Percentiles rank a stretch among this genome's conserved stretches.
Conservation (phyloP, 2,329 filamentous ascomycete genomes). For the Penicillium paneum region DNA sequence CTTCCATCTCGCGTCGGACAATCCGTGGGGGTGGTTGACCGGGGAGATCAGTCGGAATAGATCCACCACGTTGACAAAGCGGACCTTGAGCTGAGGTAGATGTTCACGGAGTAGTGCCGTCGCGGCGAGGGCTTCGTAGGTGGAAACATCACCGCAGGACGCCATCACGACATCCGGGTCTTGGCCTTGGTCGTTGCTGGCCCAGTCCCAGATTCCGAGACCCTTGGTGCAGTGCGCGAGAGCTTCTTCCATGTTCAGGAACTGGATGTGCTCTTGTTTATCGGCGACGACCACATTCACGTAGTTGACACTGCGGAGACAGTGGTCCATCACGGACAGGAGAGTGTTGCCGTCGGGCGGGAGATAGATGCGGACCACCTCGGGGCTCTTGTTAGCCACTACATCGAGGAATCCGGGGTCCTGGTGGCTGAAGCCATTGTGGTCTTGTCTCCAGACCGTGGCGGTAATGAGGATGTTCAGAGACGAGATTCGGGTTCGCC, state of each 20-base stretch:
- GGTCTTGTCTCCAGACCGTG: constrained; percentile 78
- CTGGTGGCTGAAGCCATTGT: constrained; percentile 81
- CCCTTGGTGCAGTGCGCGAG: constrained; percentile 75
- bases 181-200: constrained; percentile 64
- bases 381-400: constrained; percentile 74
- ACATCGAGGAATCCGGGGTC: constrained; percentile 78
- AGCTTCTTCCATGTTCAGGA: constrained; percentile 69
- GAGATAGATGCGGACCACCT: constrained; percentile 76
- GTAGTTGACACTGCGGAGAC: constrained; percentile 69
- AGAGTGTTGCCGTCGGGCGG: constrained; percentile 77
- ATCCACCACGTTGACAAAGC: constrained; percentile 77
- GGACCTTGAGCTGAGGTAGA: constrained; percentile 69
- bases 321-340: constrained; percentile 73
- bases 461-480: constrained; percentile 77
- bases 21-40: constrained; percentile 68
- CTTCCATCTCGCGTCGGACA: constrained; percentile 63
- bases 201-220: constrained; percentile 73
- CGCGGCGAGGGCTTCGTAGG: constrained; percentile 70
- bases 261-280: constrained; percentile 76
- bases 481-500: constrained; percentile 69
- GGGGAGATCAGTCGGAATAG: constrained; percentile 74
- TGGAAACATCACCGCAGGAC: constrained; percentile 70
- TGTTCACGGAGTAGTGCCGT: constrained; percentile 69
- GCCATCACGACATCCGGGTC: constrained; percentile 76
- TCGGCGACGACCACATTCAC: constrained; percentile 78